Conservation (phyloP, 192 early-diverging fungal species). For the Entophlyctis luteolus region DNA sequence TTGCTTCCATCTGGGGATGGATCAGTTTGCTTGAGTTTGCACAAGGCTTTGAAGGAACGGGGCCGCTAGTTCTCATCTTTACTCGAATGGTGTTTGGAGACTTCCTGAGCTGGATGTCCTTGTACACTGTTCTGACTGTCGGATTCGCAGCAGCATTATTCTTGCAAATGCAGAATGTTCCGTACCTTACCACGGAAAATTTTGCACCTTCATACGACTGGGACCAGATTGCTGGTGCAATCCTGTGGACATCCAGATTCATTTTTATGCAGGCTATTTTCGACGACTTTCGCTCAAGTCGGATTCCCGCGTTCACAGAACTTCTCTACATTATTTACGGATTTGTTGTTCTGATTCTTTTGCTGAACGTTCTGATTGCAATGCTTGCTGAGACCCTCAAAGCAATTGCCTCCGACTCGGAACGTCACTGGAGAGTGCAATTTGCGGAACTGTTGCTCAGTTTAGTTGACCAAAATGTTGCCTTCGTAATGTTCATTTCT, state of each 20-base stretch:
- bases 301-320: slow-evolving; percentile 17
- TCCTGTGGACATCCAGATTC: slow-evolving; percentile 17
- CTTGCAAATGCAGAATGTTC: slow-evolving; percentile 26
- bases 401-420: not conserved
- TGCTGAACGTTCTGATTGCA: slow-evolving; percentile 28
- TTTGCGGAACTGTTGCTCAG: slow-evolving; percentile 20
- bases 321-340: slow-evolving; percentile 15
- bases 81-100: slow-evolving; percentile 19
- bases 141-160: slow-evolving; percentile 23
- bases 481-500: not conserved
- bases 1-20: slow-evolving; percentile 17
- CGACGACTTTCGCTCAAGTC: slow-evolving; percentile 7
- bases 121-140: not conserved
- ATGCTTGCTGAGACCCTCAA: slow-evolving; percentile 18
- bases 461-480: not conserved
- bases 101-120: slow-evolving; percentile 1
- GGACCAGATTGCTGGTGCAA: slow-evolving; percentile 3
- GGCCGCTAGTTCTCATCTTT: slow-evolving; percentile 25
- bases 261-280: slow-evolving; percentile 18
- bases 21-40: slow-evolving; percentile 3
- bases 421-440: slow-evolving; percentile 15
- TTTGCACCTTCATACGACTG: slow-evolving; percentile 4
- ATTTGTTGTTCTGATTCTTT: slow-evolving; percentile 7
- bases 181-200: not conserved
- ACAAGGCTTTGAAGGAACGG: slow-evolving; percentile 18